Conservation (phyloP, 805 yeast species). For the Priceomyces carsonii region DNA sequence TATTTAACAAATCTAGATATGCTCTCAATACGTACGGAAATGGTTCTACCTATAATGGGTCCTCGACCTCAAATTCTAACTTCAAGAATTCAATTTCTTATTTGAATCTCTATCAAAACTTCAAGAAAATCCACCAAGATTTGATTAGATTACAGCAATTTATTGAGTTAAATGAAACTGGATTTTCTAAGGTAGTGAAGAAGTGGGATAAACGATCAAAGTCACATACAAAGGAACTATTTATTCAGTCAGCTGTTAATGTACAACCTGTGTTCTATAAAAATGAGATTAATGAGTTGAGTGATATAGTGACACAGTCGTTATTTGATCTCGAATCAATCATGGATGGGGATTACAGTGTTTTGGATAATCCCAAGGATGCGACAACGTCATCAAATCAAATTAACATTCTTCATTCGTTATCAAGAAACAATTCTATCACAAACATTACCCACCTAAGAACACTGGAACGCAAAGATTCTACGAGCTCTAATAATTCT, state of each 20-base stretch:
- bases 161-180: constrained; percentile 92
- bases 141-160: constrained; percentile 87
- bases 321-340: constrained; percentile 71
- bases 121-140: constrained; percentile 87
- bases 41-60: constrained; percentile 2
- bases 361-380: constrained; percentile 18
- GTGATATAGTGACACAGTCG: constrained; percentile 70
- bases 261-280: constrained; percentile 97
- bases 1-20: constrained; percentile 28
- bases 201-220: constrained; percentile 98
- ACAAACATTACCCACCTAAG: constrained; percentile 2
- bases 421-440: constrained; percentile 7
- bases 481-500: constrained; percentile 8
- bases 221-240: constrained; percentile 90
- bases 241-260: constrained; percentile 86
- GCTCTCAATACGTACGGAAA: constrained; percentile 1
- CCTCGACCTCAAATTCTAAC: constrained; percentile 25
- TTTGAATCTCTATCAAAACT: constrained; percentile 81
- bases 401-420: constrained; percentile 8
- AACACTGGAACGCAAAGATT: constrained; percentile 8
- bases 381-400: constrained; percentile 5
- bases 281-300: constrained; percentile 78
- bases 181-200: constrained; percentile 91
- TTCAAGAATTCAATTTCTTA: constrained; percentile 73
- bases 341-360: constrained; percentile 45